A percentile compares a stretch with the other conserved stretches of the same genome.
Conservation (phyloP, 495 filamentous ascomycete genomes). For the Neurospora cerealis region DNA sequence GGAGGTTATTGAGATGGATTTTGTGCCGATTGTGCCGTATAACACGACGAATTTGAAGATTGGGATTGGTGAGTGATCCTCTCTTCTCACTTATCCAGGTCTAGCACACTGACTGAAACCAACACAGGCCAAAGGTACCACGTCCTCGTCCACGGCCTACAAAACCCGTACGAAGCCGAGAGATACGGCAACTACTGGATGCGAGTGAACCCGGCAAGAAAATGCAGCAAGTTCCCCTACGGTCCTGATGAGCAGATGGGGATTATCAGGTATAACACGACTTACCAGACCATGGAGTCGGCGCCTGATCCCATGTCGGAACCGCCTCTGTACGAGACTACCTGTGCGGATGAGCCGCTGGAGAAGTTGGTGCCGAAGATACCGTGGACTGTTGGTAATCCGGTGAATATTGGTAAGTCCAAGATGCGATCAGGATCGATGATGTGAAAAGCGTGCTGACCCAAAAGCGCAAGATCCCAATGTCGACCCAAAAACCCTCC, state of each 20-base stretch:
- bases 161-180: slow-evolving; percentile 11
- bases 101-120: no score
- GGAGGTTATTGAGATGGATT: slow-evolving; percentile 33
- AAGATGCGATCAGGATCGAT: background rate
- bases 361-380: background rate
- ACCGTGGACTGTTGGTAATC: slow-evolving; percentile 5
- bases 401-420: slow-evolving; percentile 6
- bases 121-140: slow-evolving; percentile 48
- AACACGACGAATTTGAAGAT: slow-evolving; percentile 14
- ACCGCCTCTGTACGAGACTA: slow-evolving; percentile 2
- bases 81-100: no score
- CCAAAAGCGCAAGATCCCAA: background rate
- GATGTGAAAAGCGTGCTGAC: background rate
- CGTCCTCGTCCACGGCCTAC: slow-evolving; percentile 47
- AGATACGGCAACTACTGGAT: slow-evolving; percentile 42
- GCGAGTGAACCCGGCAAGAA: background rate
- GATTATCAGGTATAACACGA: slow-evolving; percentile 5
- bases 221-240: slow-evolving; percentile 4
- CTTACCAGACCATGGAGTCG: background rate
- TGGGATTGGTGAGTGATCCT: background rate
- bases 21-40: slow-evolving; percentile 37
- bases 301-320: slow-evolving; percentile 6
- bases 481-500: background rate
- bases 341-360: slow-evolving; percentile 8
- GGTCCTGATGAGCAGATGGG: slow-evolving; percentile 10